Evolutionary conservation across 2,329 filamentous ascomycete species (phyloP), one percentile per base, ranked within the genome.

Genomic region (Sphaerulina populicola): DNA sequence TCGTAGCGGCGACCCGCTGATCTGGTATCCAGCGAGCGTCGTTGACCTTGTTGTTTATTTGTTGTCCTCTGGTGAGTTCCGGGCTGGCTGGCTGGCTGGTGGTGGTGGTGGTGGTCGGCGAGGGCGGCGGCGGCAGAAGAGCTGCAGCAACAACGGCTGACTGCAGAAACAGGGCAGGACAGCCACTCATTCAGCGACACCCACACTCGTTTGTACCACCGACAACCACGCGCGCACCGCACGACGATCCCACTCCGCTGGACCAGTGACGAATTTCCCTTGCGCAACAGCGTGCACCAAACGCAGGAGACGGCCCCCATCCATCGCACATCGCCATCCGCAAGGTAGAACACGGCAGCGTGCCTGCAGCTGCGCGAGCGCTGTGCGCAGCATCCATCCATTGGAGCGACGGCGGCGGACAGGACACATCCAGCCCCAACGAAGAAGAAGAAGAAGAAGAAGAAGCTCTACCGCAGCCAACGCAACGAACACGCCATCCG

Each of bases 221-320:
- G 41, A 49, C 18, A 50, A 33, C 47, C 47, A 50, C 47, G 40
- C 47, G 52, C 51, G 38, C 23, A 52, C 38, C 40, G 44, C 49
- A 56, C 43, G 43, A 44, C 27, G 30, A 5, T 21, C 33, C 52
- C 27, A 33, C 14, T 37, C 37, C 29, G 7, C 52, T 38, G 40
- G 39, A 44, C 23, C 39, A 35, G 14, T 33, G 47, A 51, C 30
- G 47, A 54, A 44, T 48, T 55, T 55, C 49, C 53, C 50, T 52
- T 53, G 53, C 43, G 47, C 41, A 49, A 55, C 37, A 18, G 21
- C 39, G 15, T 29, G 39, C 23, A 21, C 29, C 11, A 47, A 29
- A 27, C 21, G 23, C 35, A 42, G 29, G 42, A 35, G 42, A 15
- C 30, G 30, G 11, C 30, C 18, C 23, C 3, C 23, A 30, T 35